A percentile compares a stretch with the other conserved stretches of the same genome.
phyloP scores from a whole-genome alignment of 495 filamentous ascomycete species.

The Aspergillus funiculosus region DNA sequence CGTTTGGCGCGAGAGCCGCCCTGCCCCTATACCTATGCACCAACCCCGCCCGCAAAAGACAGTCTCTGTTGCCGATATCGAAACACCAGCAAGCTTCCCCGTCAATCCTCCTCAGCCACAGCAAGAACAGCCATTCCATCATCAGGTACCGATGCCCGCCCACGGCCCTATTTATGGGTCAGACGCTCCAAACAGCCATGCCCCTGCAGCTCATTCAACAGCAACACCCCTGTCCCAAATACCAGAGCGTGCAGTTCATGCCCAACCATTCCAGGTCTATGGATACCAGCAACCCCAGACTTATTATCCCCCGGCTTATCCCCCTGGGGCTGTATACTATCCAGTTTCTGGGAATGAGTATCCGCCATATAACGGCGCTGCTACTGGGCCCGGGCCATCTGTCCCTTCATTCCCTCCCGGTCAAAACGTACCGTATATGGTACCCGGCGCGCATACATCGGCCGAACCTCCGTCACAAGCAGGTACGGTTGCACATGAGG shows the following conservation, averaged over 20 bases:
- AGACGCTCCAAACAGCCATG: conserved; percentile 54
- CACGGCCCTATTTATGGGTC: conserved; percentile 51
- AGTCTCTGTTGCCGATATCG: conserved; percentile 90
- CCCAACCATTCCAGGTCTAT: conserved; percentile 83
- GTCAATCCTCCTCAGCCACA: conserved; percentile 69
- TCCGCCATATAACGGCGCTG: conserved; percentile 36
- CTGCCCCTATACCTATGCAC: conserved; percentile 78
- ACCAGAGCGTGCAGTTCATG: conserved; percentile 89
- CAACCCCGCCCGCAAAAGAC: conserved; percentile 94
- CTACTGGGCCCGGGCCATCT: conserved; percentile 44
- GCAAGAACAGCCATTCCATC: conserved; percentile 80
- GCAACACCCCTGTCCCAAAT: conserved; percentile 93
- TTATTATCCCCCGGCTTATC: conserved; percentile 59
- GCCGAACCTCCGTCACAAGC: conserved; percentile 47
- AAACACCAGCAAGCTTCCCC: conserved; percentile 67
- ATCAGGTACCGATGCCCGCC: conserved; percentile 72
- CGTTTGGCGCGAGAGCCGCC: conserved; percentile 70
- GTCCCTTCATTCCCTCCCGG: conserved; percentile 51
- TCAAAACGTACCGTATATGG: conserved; percentile 41
- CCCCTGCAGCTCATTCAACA: conserved; percentile 70
- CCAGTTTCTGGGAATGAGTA: conserved; percentile 37
- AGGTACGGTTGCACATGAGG: conserved; percentile 82
- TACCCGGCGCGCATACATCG: conserved; percentile 37
- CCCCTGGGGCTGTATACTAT: conserved; percentile 51
- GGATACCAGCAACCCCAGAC: conserved; percentile 50